phyloP scores from a whole-genome alignment of 108 stramenopile genomes.

The Bacterosira constricta region DNA sequence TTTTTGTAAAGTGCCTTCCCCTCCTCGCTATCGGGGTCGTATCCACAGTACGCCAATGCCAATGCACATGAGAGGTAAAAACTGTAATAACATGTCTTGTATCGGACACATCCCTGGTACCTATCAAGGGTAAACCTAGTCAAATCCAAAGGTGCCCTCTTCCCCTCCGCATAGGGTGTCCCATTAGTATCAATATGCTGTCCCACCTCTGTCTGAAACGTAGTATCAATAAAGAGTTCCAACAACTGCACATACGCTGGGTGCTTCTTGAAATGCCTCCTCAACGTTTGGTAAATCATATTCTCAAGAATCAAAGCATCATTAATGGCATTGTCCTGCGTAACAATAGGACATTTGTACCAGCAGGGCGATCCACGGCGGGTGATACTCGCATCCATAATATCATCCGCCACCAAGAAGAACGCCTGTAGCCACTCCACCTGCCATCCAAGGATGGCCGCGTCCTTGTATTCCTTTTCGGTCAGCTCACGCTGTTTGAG shows the following conservation, averaged over 20 bases:
- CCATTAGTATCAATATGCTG: constrained; percentile 92
- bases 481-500: constrained; percentile 57
- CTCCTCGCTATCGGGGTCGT: constrained; percentile 25
- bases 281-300: constrained; percentile 87
- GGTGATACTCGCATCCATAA: constrained; percentile 97
- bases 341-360: constrained; percentile 78
- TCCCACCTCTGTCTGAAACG: constrained; percentile 96
- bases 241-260: constrained; percentile 74
- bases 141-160: constrained; percentile 73
- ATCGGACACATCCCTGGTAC: constrained; percentile 91
- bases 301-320: constrained; percentile 93
- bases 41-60: constrained; percentile 82
- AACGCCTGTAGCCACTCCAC: constrained; percentile 97
- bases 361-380: constrained; percentile 98
- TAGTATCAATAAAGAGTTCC: constrained; percentile 86
- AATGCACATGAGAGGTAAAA: constrained; percentile 92
- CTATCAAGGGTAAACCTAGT: constrained; percentile 82
- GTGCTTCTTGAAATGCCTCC: constrained; percentile 84
- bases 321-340: constrained; percentile 95
- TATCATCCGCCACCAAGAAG: constrained; percentile 98
- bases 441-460: constrained; percentile 93
- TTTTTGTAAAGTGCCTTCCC: constrained; percentile 37
- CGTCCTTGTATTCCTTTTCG: constrained; percentile 46
- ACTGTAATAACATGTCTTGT: constrained; percentile 99
- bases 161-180: constrained; percentile 52